Evolutionary conservation across 73 alveolate species (phyloP), one percentile per base, ranked within the genome.

Genomic region (Paramecium octaurelia): DNA sequence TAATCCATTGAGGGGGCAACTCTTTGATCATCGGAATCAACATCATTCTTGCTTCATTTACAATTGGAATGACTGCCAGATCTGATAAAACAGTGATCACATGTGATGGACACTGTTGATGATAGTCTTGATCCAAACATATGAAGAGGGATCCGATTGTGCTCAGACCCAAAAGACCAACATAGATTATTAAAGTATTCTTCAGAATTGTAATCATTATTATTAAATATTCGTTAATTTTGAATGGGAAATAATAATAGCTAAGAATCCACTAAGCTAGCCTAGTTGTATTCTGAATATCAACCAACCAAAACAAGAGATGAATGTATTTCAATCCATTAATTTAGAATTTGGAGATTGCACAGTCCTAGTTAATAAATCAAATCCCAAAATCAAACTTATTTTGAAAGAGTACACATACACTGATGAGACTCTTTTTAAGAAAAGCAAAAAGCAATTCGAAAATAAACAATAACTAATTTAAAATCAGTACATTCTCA

Each of bases 231-330:
- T 73, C 87, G 87, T 73, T 73, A 73, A 73, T 36, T 73, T 73
- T 73, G 87, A 73, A 73, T 73, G 87, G 87, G 87, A 73, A 73
- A 73, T 38, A 73, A 14, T 21, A 73, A 73, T 73, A 73, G 59
- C 46, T 43, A 34, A 43, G 87, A 73, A 36, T 73, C 57, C 27
- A 29, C 57, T 9, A 73, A 73, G 24, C 20, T 73, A 21, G 36
- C 34, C 16, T 35, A 36, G 20, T 40, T 73, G 12, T 73, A 73
- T 73, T 73, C 23, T 20, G 40, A 73, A 43, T 73, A 73, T 73
- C 36, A 29, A 23, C 87, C 87, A 73, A 35, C 40, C 12, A 73
- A 73, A 73, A 34, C 59, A 0, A 11, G 38, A 38, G 60, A 73
- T 73, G 87, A 73, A 34, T 40, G 87, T 73, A 73, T 35, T 29